phyloP scores from a whole-genome alignment of 2,329 filamentous ascomycete species.

The Fusarium humuli region DNA sequence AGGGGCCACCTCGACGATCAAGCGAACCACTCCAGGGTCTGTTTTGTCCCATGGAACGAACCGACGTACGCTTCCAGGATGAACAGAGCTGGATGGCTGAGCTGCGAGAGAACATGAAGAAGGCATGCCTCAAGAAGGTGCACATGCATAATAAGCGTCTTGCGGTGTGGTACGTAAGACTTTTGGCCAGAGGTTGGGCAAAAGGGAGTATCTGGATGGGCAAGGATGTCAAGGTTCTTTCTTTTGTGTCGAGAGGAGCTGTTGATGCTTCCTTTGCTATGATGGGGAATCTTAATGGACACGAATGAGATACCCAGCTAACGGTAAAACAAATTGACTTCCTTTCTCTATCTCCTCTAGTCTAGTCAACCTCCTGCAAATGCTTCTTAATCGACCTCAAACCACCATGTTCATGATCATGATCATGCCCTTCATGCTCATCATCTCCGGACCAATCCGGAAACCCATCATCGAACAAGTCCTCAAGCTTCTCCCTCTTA shows the following conservation, averaged over 20 bases:
- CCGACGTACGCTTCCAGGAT: conserved; percentile 44
- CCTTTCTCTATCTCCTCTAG: background rate
- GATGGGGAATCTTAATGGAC: conserved; percentile 10
- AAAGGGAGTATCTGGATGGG: conserved; percentile 46
- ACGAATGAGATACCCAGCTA: background rate
- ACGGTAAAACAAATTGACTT: background rate
- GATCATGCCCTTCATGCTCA: conserved; percentile 48
- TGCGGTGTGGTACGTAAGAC: conserved; percentile 48
- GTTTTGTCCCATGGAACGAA: conserved; percentile 46
- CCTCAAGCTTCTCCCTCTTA: conserved; percentile 57
- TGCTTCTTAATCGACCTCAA: conserved; percentile 40
- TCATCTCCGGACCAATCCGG: conserved; percentile 64
- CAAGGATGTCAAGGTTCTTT: conserved; percentile 25
- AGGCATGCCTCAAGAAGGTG: conserved; percentile 43
- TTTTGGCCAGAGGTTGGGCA: conserved; percentile 43
- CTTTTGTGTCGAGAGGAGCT: conserved; percentile 42
- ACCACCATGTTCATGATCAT: conserved; percentile 6
- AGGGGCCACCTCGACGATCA: conserved; percentile 22
- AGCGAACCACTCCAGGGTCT: conserved; percentile 19
- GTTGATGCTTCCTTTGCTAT: conserved; percentile 38
- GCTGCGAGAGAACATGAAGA: conserved; percentile 38
- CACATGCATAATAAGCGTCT: conserved; percentile 50
- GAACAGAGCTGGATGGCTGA: conserved; percentile 37
- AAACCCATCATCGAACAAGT: conserved; percentile 69
- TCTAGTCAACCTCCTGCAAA: conserved; percentile 40